A percentile compares a stretch with the other conserved stretches of the same genome.
Evolutionary conservation across 352 stramenopile species (phyloP).

Genomic region (Phytophthora kernoviae): DNA sequence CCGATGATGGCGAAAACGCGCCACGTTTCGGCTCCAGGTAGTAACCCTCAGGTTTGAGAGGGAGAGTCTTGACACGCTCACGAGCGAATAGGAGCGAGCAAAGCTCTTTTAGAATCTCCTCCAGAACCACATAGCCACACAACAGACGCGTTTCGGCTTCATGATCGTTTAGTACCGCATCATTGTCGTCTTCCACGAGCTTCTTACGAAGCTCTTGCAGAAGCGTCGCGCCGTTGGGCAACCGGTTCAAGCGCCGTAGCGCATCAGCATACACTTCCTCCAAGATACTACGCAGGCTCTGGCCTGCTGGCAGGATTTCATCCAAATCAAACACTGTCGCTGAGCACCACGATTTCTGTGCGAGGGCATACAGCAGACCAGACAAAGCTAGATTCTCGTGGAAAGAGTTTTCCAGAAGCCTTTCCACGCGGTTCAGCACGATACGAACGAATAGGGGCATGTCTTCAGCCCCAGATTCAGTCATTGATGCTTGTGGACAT

Average conservation of each 20-base stretch:
- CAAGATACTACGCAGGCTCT: constrained; percentile 76
- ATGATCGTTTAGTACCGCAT: constrained; percentile 60
- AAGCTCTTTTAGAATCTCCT: constrained; percentile 87
- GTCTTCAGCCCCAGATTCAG: constrained; percentile 15
- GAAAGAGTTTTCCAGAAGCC: constrained; percentile 82
- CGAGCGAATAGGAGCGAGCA: constrained; percentile 82
- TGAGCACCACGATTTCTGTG: constrained; percentile 61
- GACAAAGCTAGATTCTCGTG: constrained; percentile 85
- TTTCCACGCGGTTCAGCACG: constrained; percentile 74
- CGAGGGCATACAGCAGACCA: constrained; percentile 72
- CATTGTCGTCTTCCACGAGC: constrained; percentile 74
- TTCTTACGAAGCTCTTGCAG: constrained; percentile 64
- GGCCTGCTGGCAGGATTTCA: constrained; percentile 39
- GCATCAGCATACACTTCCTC: constrained; percentile 82
- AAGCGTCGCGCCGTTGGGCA: constrained; percentile 53
- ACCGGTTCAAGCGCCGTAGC: constrained; percentile 55
- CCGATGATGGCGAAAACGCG: constrained; percentile 27
- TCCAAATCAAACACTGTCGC: constrained; percentile 60
- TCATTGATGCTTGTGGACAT: constrained; percentile 16
- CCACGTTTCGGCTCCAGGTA: constrained; percentile 77
- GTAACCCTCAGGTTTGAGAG: constrained; percentile 82
- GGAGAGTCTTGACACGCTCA: constrained; percentile 72
- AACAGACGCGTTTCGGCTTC: constrained; percentile 70
- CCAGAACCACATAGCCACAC: constrained; percentile 78
- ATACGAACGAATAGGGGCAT: constrained; percentile 73